Evolutionary conservation across 2,329 filamentous ascomycete genomes (phyloP).

Genomic region (Dothistroma pini): DNA sequence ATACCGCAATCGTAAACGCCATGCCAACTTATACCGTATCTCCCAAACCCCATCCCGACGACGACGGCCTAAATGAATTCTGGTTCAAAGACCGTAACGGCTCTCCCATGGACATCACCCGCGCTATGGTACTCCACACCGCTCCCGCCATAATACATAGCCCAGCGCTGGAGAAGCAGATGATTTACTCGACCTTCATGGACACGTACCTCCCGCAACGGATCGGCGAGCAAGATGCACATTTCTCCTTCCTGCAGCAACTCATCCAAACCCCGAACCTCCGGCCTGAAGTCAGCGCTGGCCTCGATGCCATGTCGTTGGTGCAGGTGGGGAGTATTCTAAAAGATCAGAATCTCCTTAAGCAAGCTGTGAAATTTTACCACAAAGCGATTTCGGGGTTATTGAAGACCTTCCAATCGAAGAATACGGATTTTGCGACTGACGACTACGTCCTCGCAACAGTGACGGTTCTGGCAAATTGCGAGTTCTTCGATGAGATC

Average conservation of each 20-base stretch:
- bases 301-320: constrained; percentile 30
- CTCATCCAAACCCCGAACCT: constrained; percentile 21
- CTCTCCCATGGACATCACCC: constrained; percentile 5
- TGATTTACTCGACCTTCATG: constrained; percentile 30
- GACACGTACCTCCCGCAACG: constrained; percentile 30
- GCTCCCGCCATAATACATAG: constrained; percentile 13
- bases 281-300: constrained; percentile 24
- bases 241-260: constrained; percentile 26
- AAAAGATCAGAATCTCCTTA: constrained; percentile 26
- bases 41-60: neutral
- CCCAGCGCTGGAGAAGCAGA: constrained; percentile 16
- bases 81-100: constrained; percentile 3
- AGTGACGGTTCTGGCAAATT: constrained; percentile 28
- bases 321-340: constrained; percentile 29
- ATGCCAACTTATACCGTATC: neutral
- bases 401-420: constrained; percentile 17
- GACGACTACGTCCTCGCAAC: constrained; percentile 33
- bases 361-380: constrained; percentile 27
- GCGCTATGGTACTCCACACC: constrained; percentile 11
- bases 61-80: constrained; percentile 4
- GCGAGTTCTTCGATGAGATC: constrained; percentile 34
- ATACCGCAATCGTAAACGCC: neutral
- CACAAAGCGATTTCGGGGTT: constrained; percentile 25
- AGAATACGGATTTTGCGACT: constrained; percentile 13
- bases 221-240: constrained; percentile 12